phyloP scores from a whole-genome alignment of 768 basidiomycete genomes.

The Suillus decipiens region DNA sequence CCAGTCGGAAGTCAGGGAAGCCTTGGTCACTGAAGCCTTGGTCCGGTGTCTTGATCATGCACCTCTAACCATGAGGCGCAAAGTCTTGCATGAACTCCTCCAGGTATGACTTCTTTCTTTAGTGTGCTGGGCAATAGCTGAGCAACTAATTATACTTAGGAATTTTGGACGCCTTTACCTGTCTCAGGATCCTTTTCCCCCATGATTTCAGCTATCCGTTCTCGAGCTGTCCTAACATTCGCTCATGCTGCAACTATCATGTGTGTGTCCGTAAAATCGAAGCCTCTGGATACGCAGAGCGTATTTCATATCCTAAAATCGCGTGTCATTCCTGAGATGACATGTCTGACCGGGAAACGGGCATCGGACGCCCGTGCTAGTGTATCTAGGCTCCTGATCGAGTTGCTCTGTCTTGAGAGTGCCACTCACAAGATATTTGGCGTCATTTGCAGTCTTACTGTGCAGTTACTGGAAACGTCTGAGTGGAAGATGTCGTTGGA shows the following conservation, averaged over 20 bases:
- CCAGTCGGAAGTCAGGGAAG: slow-evolving; percentile 40
- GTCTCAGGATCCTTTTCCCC: slow-evolving; percentile 28
- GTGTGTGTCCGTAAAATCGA: neutral
- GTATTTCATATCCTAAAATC: slow-evolving; percentile 43
- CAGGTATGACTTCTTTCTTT: slow-evolving; percentile 39
- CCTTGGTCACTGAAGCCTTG: slow-evolving; percentile 43
- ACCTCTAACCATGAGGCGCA: slow-evolving; percentile 43
- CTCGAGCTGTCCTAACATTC: slow-evolving; percentile 47
- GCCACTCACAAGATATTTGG: slow-evolving; percentile 31
- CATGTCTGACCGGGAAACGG: slow-evolving; percentile 35
- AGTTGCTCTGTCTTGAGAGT: slow-evolving; percentile 35
- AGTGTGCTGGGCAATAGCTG: neutral
- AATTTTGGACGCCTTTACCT: slow-evolving; percentile 7
- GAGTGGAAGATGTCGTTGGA: slow-evolving; percentile 48
- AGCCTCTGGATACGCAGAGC: slow-evolving; percentile 27
- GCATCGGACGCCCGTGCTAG: slow-evolving; percentile 38
- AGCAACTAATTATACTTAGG: neutral
- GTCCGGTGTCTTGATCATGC: slow-evolving; percentile 52
- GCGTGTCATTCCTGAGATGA: slow-evolving; percentile 51
- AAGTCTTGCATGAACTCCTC: slow-evolving; percentile 50
- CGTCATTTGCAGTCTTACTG: slow-evolving; percentile 31
- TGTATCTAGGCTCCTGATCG: slow-evolving; percentile 46
- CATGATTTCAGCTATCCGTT: slow-evolving; percentile 47
- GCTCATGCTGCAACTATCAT: slow-evolving; percentile 23
- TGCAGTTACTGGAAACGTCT: slow-evolving; percentile 43